Percentiles rank a stretch among this genome's conserved stretches.
phyloP scores from a whole-genome alignment of 495 filamentous ascomycete species.

The Amphirosellinia nigrospora region DNA sequence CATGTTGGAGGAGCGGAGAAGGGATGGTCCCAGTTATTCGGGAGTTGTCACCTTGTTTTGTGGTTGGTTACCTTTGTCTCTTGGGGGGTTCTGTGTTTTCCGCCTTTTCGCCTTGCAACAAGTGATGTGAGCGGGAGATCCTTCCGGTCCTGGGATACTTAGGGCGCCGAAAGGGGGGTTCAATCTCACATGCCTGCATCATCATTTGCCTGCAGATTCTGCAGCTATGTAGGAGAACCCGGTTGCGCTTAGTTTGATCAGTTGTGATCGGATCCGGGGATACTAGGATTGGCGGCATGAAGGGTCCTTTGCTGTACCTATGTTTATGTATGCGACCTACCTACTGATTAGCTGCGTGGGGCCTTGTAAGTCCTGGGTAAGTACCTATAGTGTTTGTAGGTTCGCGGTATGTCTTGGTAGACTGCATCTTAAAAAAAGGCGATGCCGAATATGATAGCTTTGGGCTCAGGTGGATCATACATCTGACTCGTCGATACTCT shows the following conservation, averaged over 20 bases:
- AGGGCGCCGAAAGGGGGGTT: neutral
- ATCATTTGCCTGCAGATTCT: neutral
- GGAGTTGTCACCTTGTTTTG: neutral
- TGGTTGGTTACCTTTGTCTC: neutral
- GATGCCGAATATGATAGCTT: neutral
- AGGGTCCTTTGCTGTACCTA: neutral
- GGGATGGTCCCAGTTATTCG: conserved; percentile 7
- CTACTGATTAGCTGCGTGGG: neutral
- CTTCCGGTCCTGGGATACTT: neutral
- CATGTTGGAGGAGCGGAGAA: neutral
- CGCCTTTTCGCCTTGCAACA: conserved; percentile 13
- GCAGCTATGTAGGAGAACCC: neutral
- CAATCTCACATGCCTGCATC: conserved; percentile 5
- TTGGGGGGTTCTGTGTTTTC: neutral
- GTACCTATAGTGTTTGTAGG: neutral
- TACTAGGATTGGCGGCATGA: conserved; percentile 5
- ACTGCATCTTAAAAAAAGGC: too few relatives aligned
- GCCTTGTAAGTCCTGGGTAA: conserved; percentile 6
- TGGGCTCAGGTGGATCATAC: neutral
- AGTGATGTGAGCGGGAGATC: conserved; percentile 3
- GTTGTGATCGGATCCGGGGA: conserved; percentile 7
- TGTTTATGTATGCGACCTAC: neutral
- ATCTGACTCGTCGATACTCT: neutral
- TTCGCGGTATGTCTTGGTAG: neutral
- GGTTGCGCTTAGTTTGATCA: conserved; percentile 11